Evolutionary conservation across 2,329 filamentous ascomycete genomes (phyloP).

Genomic region (Aspergillus glaucus): DNA sequence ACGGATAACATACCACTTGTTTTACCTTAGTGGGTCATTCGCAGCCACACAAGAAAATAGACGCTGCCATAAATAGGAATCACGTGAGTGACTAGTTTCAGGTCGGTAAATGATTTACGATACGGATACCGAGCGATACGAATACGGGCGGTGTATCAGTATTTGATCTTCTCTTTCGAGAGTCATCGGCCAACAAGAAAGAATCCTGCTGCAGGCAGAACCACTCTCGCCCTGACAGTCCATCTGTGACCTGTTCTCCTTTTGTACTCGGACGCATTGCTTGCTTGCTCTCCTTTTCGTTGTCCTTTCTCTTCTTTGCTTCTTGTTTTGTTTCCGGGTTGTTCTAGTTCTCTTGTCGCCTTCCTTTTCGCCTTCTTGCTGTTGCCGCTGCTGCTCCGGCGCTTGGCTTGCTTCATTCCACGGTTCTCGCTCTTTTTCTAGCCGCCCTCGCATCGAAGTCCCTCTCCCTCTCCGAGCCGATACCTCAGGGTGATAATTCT

Average conservation of each 20-base stretch:
- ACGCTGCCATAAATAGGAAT: constrained; percentile 3
- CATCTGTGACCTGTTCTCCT: constrained; percentile 1
- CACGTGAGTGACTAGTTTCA: constrained; percentile 16
- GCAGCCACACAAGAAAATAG: constrained; percentile 16
- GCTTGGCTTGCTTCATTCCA: neutral
- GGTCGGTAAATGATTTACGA: constrained; percentile 7
- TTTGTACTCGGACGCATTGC: neutral
- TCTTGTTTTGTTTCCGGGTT: constrained; percentile 1
- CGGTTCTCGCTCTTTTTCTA: constrained; percentile 1
- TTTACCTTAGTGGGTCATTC: constrained; percentile 1
- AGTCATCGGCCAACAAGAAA: constrained; percentile 10
- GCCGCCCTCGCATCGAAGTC: constrained; percentile 13
- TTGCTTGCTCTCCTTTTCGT: neutral
- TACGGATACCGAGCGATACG: neutral
- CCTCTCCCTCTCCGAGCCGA: neutral
- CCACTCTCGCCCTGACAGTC: neutral
- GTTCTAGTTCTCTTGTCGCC: constrained; percentile 2
- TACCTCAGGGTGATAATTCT: neutral
- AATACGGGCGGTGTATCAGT: too few species aligned
- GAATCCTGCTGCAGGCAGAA: constrained; percentile 4
- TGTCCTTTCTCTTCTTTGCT: neutral
- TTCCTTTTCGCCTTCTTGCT: constrained; percentile 1
- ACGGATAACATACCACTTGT: neutral
- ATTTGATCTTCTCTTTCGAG: constrained; percentile 2
- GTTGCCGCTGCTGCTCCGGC: neutral